A percentile compares a stretch with the other conserved stretches of the same genome.
These are phyloP conservation scores for Epicoccum sorghinum DNA, from an alignment of 2,329 filamentous ascomycete species.

Conservation along the genomic window DNA sequence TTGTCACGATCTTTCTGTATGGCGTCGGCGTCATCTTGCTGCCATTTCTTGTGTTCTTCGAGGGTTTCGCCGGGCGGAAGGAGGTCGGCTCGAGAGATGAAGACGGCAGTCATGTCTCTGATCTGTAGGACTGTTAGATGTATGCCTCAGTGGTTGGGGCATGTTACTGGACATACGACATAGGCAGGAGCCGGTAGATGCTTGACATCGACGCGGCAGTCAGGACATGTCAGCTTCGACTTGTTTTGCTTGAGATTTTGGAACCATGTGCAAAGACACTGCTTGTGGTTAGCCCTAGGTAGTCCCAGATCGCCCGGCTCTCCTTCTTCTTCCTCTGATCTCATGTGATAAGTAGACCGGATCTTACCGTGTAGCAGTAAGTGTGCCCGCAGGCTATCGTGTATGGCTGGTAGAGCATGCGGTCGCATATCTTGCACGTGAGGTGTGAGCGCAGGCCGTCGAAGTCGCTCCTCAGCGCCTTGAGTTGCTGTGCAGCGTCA, in stretches of 20 bases:
- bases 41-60: slow-evolving; percentile 64
- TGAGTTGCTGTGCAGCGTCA: slow-evolving; percentile 47
- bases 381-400: slow-evolving; percentile 72
- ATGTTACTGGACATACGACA: slow-evolving; percentile 54
- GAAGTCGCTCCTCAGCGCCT: slow-evolving; percentile 58
- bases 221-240: slow-evolving; percentile 66
- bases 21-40: slow-evolving; percentile 63
- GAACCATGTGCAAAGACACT: slow-evolving; percentile 66
- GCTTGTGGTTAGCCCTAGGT: slow-evolving; percentile 35
- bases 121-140: slow-evolving; percentile 52
- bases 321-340: too few species aligned
- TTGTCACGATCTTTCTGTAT: slow-evolving; percentile 67
- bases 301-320: not conserved
- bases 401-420: slow-evolving; percentile 72
- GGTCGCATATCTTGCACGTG: slow-evolving; percentile 72
- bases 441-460: slow-evolving; percentile 65
- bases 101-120: slow-evolving; percentile 68
- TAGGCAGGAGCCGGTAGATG: slow-evolving; percentile 69
- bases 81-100: slow-evolving; percentile 65
- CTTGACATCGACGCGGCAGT: slow-evolving; percentile 66
- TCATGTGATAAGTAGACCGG: too few species aligned
- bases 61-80: slow-evolving; percentile 68
- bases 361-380: slow-evolving; percentile 70
- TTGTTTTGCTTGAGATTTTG: slow-evolving; percentile 57
- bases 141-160: not conserved